Evolutionary conservation across 306 rosid species (phyloP).

Genomic region (Pterocarpus santalinus): DNA sequence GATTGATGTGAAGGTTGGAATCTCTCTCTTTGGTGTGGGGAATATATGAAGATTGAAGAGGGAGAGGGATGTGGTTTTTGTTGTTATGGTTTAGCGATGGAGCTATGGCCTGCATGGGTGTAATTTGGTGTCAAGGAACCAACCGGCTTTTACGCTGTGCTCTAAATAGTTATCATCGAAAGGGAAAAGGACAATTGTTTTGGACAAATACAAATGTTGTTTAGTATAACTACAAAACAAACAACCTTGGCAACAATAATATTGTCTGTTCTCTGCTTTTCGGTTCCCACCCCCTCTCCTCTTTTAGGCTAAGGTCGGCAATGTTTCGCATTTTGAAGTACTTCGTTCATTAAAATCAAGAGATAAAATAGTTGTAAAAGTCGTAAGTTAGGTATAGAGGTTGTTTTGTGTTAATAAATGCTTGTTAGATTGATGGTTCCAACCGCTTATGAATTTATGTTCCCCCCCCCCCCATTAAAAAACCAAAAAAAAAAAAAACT

Average conservation of each 20-base stretch:
- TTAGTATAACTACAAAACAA: conserved; percentile 35
- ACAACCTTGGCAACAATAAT: not conserved
- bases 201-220: conserved; percentile 15
- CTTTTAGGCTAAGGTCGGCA: not conserved
- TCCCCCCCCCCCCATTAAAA: too few species aligned
- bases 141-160: conserved; percentile 37
- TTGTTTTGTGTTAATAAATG: too few species aligned
- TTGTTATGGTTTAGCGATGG: conserved; percentile 51
- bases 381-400: too few species aligned
- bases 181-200: conserved; percentile 3
- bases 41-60: not conserved
- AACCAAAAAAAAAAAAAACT: too few species aligned
- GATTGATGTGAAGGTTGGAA: conserved; percentile 2
- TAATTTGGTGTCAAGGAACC: conserved; percentile 43
- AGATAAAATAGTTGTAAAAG: too few species aligned
- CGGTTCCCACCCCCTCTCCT: not conserved
- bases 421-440: too few species aligned
- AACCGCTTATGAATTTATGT: too few species aligned
- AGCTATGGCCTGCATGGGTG: conserved; percentile 47
- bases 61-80: conserved; percentile 10
- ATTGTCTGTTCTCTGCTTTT: not conserved
- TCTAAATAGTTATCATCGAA: conserved; percentile 38
- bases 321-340: not conserved
- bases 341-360: not conserved
- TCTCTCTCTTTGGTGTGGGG: not conserved